Evolutionary conservation across 2,329 filamentous ascomycete species (phyloP), one percentile per base, ranked within the genome.

Genomic region (Hymenoscyphus fraxineus): DNA sequence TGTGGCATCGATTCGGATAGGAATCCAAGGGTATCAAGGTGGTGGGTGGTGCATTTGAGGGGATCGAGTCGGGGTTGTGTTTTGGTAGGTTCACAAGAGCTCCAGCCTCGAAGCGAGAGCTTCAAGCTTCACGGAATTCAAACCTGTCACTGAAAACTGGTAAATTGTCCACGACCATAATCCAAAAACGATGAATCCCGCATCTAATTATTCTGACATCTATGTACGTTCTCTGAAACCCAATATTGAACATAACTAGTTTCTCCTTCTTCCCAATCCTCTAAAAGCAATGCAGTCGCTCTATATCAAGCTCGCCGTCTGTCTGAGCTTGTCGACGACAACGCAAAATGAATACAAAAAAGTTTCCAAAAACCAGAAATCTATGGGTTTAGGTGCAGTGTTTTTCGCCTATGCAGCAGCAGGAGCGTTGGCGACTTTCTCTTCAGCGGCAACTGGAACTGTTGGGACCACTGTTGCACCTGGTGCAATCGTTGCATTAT

Each of bases 1-100:
- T 61, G 60, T 68, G 65, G 59, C 58, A 64, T 66, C 57, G 47
- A 60, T 64, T 54, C 60, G 51, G 58, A 64, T 60, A 55, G 22
- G 55, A 38, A 63, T 32, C 44, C 38, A 61, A 31, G 27, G 47
- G 19, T 56, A 55, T 35, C 60, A 41, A 61, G 55, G 58, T 67
- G 64, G 67, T 41, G 59, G 59, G 63, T 62, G 60, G 59, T 56
- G 47, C 27, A 51, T 64, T 63, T 54, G 44, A 57, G 10, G 31
- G 57, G 59, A 58, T 40, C 27, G 51, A 57, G 51, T 35, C 59
- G 10, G 32, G 22, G 59, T 15, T 27, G 35, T 41, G 32, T 41
- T 56, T 59, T 58, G 47, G 51, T 38, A 59, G 60, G 64, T 59
- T 51, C 31, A 31, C 54, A 16, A 59, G 61, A 54, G 61, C 47